Base-by-base conservation (phyloP, 106 monocot genomes). In the Dioscorea dumetorum region DNA sequence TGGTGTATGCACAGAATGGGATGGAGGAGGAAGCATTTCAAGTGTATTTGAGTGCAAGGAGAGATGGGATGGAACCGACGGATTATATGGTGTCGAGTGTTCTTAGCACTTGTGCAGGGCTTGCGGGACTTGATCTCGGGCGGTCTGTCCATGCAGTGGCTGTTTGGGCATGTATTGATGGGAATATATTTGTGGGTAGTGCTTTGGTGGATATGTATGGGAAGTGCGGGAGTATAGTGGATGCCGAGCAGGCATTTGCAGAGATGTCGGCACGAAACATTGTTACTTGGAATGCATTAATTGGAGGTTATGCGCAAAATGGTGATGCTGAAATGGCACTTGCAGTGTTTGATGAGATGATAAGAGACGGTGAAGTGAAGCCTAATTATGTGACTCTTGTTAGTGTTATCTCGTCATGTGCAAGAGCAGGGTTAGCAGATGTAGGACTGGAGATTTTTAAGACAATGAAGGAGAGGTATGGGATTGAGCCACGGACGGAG, bases 121-220 rank as follows among this genome's bases (percentile, higher is more conserved):
- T 95, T 19, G 59, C 81, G 1, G 91, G 82, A 0, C 71, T 95
- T 13, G 80, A 95, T 52, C 88, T 95, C 23, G 95, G 95, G 9
- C 75, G 85, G 14, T 85, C 85, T 6, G 50, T 95, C 17, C 91
- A 95, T 60, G 85, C 78, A 2, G 77, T 77, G 18, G 82, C 85
- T 6, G 64, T 91, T 12, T 65, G 81, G 23, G 77, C 91, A 14
- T 83, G 91, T 51, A 66, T 83, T 23, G 79, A 84, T 48, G 20
- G 53, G 1, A 95, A 84, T 64, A 64, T 95, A 24, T 91, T 91
- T 58, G 95, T 95, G 1, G 91, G 85, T 12, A 81, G 79, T 56
- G 74, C 95, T 1, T 68, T 88, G 6, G 86, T 91, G 2, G 88
- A 95, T 64, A 91, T 95, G 95, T 95, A 95, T 50, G 88, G 88